phyloP scores from a whole-genome alignment of 768 basidiomycete species.

The Polyporus arcularius region DNA sequence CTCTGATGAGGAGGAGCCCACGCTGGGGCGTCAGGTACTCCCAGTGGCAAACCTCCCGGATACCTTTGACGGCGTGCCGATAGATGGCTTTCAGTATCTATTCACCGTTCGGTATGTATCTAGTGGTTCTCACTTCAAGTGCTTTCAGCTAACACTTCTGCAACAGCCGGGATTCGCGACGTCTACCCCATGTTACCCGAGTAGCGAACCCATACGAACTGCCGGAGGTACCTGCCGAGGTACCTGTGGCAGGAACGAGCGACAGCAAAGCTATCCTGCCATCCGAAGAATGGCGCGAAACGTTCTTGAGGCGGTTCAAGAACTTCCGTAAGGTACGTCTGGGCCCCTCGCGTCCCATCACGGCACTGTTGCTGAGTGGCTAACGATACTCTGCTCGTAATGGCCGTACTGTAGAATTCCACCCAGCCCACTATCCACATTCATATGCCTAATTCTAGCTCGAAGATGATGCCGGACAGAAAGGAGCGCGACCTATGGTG shows the following conservation, averaged over 20 bases:
- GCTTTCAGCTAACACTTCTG: background rate
- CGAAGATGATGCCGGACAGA: constrained; percentile 61
- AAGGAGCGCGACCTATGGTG: constrained; percentile 80
- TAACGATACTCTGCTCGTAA: constrained; percentile 10
- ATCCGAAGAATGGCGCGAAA: constrained; percentile 63
- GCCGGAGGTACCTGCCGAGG: constrained; percentile 27
- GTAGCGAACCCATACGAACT: constrained; percentile 69
- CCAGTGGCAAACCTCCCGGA: constrained; percentile 81
- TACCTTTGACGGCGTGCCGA: constrained; percentile 63
- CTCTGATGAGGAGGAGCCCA: constrained; percentile 62
- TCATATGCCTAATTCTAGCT: constrained; percentile 32
- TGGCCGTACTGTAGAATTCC: constrained; percentile 52
- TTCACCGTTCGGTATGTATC: constrained; percentile 69
- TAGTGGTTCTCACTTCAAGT: background rate
- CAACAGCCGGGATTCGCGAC: constrained; percentile 67
- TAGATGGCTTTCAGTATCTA: constrained; percentile 77
- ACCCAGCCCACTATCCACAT: constrained; percentile 60
- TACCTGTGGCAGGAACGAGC: constrained; percentile 21
- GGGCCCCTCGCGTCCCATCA: background rate
- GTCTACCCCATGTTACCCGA: constrained; percentile 63
- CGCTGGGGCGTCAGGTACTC: constrained; percentile 68
- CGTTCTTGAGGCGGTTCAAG: constrained; percentile 58
- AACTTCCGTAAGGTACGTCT: constrained; percentile 67
- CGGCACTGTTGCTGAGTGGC: background rate
- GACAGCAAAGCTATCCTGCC: constrained; percentile 43